Conservation (phyloP, 306 rosid genomes). For the Malus fusca region DNA sequence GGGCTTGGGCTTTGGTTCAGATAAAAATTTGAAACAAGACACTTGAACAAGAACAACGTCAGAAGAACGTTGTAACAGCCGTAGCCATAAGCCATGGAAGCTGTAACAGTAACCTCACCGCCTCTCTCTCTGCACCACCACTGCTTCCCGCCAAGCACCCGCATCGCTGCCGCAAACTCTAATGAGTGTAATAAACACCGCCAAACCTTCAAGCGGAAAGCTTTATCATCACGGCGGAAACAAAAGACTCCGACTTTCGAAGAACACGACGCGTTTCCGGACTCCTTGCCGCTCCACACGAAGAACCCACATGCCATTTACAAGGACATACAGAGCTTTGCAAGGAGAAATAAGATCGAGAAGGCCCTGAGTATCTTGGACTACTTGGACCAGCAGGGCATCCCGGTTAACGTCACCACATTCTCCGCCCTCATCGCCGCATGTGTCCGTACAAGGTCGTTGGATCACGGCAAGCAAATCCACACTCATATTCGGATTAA, state of each 20-base stretch:
- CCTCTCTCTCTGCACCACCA: slow-evolving; percentile 26
- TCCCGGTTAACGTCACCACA: slow-evolving; percentile 60
- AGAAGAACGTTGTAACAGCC: background rate
- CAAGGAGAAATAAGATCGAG: slow-evolving; percentile 40
- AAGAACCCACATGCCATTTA: slow-evolving; percentile 57
- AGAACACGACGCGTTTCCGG: slow-evolving; percentile 56
- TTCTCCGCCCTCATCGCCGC: slow-evolving; percentile 58
- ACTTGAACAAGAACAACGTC: background rate
- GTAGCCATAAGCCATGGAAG: slow-evolving; percentile 25
- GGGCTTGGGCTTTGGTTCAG: background rate
- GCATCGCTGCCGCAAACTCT: slow-evolving; percentile 10
- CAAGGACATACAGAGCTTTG: slow-evolving; percentile 47
- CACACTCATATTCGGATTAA: slow-evolving; percentile 47
- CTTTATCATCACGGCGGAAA: slow-evolving; percentile 9
- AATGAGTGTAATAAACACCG: background rate
- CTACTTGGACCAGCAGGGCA: slow-evolving; percentile 56
- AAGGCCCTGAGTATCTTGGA: slow-evolving; percentile 54
- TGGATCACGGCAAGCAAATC: slow-evolving; percentile 31
- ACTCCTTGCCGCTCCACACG: slow-evolving; percentile 60
- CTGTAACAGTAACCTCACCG: slow-evolving; percentile 15
- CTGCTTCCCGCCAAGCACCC: slow-evolving; percentile 27
- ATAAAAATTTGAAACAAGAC: background rate
- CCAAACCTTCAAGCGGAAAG: slow-evolving; percentile 16
- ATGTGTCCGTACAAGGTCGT: slow-evolving; percentile 47
- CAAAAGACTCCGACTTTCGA: slow-evolving; percentile 18